Conservation (phyloP, 345 rosid genomes). For the Acer campestre region DNA sequence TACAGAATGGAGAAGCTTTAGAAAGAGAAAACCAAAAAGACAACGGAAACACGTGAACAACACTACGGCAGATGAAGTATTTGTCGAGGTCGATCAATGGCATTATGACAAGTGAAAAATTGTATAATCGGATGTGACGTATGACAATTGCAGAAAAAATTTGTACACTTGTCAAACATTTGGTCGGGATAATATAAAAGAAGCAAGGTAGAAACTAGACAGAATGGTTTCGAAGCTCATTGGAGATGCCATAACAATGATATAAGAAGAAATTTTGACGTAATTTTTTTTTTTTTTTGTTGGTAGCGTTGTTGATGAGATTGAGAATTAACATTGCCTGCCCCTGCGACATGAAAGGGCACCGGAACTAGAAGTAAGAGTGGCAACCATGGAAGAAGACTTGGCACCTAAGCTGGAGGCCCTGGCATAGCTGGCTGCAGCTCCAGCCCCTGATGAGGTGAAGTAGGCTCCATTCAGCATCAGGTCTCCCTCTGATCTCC, state of each 20-base stretch:
- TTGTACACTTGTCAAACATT: constrained; percentile 45
- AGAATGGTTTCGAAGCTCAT: background rate
- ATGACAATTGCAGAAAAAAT: constrained; percentile 9
- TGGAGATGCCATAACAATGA: background rate
- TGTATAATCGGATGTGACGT: background rate
- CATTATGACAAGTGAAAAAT: constrained; percentile 22
- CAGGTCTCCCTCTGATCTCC: constrained; percentile 70
- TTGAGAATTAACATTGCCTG: constrained; percentile 46
- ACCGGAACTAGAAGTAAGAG: constrained; percentile 53
- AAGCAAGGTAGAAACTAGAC: background rate
- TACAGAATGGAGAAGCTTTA: background rate
- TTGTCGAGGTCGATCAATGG: constrained; percentile 44
- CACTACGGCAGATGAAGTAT: constrained; percentile 36
- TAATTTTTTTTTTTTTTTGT: background rate
- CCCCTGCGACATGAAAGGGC: constrained; percentile 55
- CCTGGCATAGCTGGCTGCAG: constrained; percentile 57
- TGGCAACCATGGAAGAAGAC: constrained; percentile 55
- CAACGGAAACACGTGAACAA: constrained; percentile 28
- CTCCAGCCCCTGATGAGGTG: constrained; percentile 53
- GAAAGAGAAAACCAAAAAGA: background rate
- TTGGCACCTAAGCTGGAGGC: constrained; percentile 72
- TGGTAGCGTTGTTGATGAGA: constrained; percentile 7
- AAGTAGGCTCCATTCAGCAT: constrained; percentile 64
- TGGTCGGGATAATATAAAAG: constrained; percentile 5
- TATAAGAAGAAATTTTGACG: constrained; percentile 4